phyloP scores from a whole-genome alignment of 2,329 filamentous ascomycete genomes.

The Bipolaris gigantea region DNA sequence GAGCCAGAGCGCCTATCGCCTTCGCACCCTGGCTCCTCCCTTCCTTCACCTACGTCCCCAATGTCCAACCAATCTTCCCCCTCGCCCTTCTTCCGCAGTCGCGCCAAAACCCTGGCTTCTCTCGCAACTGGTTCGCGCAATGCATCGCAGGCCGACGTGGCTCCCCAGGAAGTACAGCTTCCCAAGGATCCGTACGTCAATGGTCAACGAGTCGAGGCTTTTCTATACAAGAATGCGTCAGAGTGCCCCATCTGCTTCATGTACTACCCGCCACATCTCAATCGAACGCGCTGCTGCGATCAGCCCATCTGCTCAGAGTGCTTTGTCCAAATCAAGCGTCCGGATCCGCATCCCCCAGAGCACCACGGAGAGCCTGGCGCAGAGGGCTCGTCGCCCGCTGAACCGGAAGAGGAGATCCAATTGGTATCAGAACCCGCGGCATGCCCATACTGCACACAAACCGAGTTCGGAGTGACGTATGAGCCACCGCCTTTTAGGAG shows the following conservation, averaged over 20 bases:
- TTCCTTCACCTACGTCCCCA: slow-evolving; percentile 61
- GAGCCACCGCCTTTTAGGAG: slow-evolving; percentile 84
- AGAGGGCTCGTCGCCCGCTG: slow-evolving; percentile 41
- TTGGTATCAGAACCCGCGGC: slow-evolving; percentile 88
- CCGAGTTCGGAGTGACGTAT: slow-evolving; percentile 96
- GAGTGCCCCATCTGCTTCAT: slow-evolving; percentile 98
- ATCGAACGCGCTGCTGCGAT: slow-evolving; percentile 92
- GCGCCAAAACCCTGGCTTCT: slow-evolving; percentile 86
- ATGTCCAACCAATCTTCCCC: slow-evolving; percentile 47
- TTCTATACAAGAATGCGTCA: slow-evolving; percentile 83
- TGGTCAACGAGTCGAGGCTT: slow-evolving; percentile 90
- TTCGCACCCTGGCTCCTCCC: slow-evolving; percentile 64
- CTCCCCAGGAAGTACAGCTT: slow-evolving; percentile 75
- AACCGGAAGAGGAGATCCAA: slow-evolving; percentile 58
- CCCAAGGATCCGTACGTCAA: slow-evolving; percentile 87
- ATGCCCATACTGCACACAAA: slow-evolving; percentile 93
- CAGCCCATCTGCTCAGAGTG: slow-evolving; percentile 97
- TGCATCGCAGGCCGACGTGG: slow-evolving; percentile 69
- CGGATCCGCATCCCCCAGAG: slow-evolving; percentile 87
- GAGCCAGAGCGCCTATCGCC: slow-evolving; percentile 70
- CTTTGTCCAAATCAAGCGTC: slow-evolving; percentile 96
- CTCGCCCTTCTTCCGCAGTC: slow-evolving; percentile 69
- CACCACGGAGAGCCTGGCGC: slow-evolving; percentile 57
- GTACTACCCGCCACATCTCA: slow-evolving; percentile 92
- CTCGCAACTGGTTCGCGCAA: slow-evolving; percentile 77